Evolutionary conservation across 768 basidiomycete species (phyloP).

Genomic region (Termitomyces sp.): DNA sequence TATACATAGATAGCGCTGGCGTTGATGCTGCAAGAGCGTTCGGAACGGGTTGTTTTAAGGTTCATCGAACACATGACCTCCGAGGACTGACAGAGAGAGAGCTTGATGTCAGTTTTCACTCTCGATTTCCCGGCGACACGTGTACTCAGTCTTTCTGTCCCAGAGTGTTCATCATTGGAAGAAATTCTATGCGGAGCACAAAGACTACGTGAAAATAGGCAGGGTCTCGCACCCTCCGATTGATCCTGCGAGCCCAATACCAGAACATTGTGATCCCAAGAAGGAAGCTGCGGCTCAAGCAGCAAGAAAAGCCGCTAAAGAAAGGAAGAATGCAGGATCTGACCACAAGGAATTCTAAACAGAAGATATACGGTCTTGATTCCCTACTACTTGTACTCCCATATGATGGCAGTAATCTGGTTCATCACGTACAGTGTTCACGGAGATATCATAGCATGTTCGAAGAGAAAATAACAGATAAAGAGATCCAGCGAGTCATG

Average conservation of each 20-base stretch:
- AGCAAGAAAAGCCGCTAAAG: conserved; percentile 16
- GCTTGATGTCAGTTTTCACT: conserved; percentile 45
- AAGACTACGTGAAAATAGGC: conserved; percentile 75
- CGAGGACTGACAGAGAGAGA: conserved; percentile 75
- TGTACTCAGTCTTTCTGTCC: not conserved
- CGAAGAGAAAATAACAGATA: not conserved
- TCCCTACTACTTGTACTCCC: not conserved
- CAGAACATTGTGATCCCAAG: conserved; percentile 67
- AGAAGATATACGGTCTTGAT: not conserved
- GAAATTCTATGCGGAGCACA: conserved; percentile 78
- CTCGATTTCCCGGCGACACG: not conserved
- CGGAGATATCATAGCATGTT: not conserved
- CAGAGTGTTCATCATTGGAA: conserved; percentile 88
- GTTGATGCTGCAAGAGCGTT: conserved; percentile 89
- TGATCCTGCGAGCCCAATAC: conserved; percentile 70
- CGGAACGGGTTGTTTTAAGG: conserved; percentile 89
- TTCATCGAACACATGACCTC: conserved; percentile 87
- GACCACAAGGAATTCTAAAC: conserved; percentile 33
- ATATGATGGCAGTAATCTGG: not conserved
- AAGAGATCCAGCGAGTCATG: not conserved
- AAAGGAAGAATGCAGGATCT: conserved; percentile 15
- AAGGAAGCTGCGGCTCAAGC: conserved; percentile 35
- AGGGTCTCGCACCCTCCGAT: conserved; percentile 70
- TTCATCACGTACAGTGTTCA: not conserved
- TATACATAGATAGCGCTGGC: conserved; percentile 51